Conservation (phyloP, 306 rosid genomes). For the Clitoria ternatea region DNA sequence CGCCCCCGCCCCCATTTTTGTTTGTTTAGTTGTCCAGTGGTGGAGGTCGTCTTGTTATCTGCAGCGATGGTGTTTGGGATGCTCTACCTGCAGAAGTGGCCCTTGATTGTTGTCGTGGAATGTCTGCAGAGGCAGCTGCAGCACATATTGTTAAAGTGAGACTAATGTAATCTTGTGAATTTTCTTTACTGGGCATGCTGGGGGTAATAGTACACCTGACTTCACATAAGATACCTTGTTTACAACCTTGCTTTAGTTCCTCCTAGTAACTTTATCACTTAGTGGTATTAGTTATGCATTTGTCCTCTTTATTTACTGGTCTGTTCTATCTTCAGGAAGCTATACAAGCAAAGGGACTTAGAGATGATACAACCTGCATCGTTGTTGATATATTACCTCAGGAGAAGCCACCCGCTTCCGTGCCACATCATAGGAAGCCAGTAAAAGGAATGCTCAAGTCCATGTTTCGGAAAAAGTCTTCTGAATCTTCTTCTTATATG, state of each 20-base stretch:
- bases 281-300: background rate
- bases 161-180: constrained; percentile 19
- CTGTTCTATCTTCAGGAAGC: constrained; percentile 65
- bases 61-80: constrained; percentile 99
- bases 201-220: constrained; percentile 13
- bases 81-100: constrained; percentile 75
- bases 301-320: background rate
- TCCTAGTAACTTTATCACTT: background rate
- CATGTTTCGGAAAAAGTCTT: constrained; percentile 74
- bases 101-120: constrained; percentile 85
- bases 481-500: constrained; percentile 64
- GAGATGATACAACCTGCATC: constrained; percentile 98
- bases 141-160: constrained; percentile 85
- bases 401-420: constrained; percentile 66
- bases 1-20: background rate
- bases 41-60: constrained; percentile 93
- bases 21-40: constrained; percentile 71
- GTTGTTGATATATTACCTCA: constrained; percentile 78
- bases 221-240: constrained; percentile 11
- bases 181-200: background rate
- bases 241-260: background rate
- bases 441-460: constrained; percentile 81
- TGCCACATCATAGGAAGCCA: constrained; percentile 53
- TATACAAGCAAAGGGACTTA: constrained; percentile 86
- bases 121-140: constrained; percentile 81